Evolutionary conservation across 2,329 filamentous ascomycete species (phyloP).

Genomic region (Verticillium nubilum): DNA sequence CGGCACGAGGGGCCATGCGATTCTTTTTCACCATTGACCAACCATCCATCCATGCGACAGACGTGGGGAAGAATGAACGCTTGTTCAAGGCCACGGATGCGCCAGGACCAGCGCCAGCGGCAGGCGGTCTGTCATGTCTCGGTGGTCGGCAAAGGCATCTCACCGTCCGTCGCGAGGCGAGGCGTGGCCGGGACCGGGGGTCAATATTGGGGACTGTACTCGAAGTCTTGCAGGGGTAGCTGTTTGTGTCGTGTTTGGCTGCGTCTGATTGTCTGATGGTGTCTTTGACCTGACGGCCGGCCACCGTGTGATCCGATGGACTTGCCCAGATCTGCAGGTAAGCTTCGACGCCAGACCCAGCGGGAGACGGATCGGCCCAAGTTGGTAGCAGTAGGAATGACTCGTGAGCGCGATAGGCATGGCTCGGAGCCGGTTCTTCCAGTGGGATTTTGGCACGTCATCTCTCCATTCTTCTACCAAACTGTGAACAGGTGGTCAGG

Average conservation of each 20-base stretch:
- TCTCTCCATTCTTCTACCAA: no score
- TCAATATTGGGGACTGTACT: not conserved
- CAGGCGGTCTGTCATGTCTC: not conserved
- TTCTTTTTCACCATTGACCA: not conserved
- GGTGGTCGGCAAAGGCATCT: not conserved
- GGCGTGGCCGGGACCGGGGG: not conserved
- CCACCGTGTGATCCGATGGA: not conserved
- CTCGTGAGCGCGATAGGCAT: not conserved
- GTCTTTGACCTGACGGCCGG: not conserved
- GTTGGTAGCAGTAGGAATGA: not conserved
- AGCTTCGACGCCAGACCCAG: not conserved
- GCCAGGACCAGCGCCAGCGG: not conserved
- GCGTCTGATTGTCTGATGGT: not conserved
- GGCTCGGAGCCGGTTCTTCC: not conserved
- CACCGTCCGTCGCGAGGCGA: not conserved
- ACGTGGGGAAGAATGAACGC: not conserved
- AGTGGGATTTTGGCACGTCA: no score
- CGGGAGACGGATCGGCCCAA: not conserved
- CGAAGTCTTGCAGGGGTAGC: not conserved
- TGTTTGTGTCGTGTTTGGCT: not conserved
- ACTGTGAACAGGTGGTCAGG: no score
- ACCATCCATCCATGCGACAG: not conserved
- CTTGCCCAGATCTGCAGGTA: not conserved
- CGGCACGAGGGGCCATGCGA: not conserved
- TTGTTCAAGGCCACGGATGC: not conserved